A percentile compares a stretch with the other conserved stretches of the same genome.
These are phyloP conservation scores for Plasmopara viticola DNA, from an alignment of 352 stramenopile genomes.

Conservation along the genomic window DNA sequence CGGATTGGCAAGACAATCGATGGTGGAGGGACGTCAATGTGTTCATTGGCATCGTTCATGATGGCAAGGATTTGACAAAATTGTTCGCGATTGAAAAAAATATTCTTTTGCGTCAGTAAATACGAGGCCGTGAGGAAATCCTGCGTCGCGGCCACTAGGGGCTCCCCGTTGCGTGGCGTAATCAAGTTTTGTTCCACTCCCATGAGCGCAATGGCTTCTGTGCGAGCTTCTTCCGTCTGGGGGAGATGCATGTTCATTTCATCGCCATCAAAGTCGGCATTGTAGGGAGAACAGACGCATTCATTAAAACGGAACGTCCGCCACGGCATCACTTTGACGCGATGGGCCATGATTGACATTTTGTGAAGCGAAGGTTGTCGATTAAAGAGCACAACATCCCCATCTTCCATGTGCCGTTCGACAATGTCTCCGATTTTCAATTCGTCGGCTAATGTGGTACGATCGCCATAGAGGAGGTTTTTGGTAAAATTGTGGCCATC, in stretches of 20 bases:
- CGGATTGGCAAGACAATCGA: slow-evolving; percentile 67
- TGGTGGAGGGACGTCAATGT: slow-evolving; percentile 85
- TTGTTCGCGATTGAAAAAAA: slow-evolving; percentile 96
- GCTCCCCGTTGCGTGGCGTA: slow-evolving; percentile 97
- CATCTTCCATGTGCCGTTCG: slow-evolving; percentile 98
- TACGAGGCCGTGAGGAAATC: slow-evolving; percentile 99
- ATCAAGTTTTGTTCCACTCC: slow-evolving; percentile 97
- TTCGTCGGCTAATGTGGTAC: slow-evolving; percentile 88
- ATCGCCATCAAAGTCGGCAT: slow-evolving; percentile 99
- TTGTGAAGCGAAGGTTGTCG: slow-evolving; percentile 99
- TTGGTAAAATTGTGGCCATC: slow-evolving; percentile 84
- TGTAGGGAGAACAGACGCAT: slow-evolving; percentile 99
- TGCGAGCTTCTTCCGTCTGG: slow-evolving; percentile 97
- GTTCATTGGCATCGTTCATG: slow-evolving; percentile 93
- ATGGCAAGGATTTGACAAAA: slow-evolving; percentile 95
- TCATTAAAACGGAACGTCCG: slow-evolving; percentile 99
- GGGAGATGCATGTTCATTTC: slow-evolving; percentile 99
- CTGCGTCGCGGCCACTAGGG: slow-evolving; percentile 96
- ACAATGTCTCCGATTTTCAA: slow-evolving; percentile 97
- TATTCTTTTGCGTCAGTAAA: slow-evolving; percentile 97
- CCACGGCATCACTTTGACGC: slow-evolving; percentile 93
- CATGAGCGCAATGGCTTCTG: slow-evolving; percentile 97
- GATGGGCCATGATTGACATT: slow-evolving; percentile 98
- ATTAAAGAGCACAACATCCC: slow-evolving; percentile 99
- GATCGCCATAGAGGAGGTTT: slow-evolving; percentile 93